These are phyloP conservation scores for Ehretia macrophylla DNA, from an alignment of 257 asterid species.

Conservation along the genomic window DNA sequence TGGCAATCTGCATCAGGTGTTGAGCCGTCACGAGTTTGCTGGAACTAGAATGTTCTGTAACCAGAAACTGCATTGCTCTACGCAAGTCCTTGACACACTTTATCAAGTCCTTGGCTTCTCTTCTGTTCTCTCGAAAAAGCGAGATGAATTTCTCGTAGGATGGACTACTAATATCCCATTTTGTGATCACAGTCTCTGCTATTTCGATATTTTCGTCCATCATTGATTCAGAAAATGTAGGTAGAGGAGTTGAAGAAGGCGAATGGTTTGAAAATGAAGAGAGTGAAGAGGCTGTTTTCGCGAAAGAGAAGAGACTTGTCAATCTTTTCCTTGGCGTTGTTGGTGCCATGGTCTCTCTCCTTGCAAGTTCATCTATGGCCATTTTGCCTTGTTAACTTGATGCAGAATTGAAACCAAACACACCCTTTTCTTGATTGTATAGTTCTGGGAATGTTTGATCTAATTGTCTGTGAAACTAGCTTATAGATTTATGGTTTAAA, in stretches of 20 bases:
- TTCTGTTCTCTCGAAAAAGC: conserved; percentile 42
- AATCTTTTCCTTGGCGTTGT: conserved; percentile 27
- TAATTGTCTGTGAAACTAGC: neutral
- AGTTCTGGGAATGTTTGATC: neutral
- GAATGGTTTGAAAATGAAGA: conserved; percentile 24
- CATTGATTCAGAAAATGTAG: conserved; percentile 34
- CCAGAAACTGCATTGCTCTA: conserved; percentile 53
- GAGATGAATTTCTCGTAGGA: conserved; percentile 31
- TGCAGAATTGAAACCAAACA: neutral
- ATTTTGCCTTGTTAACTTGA: conserved; percentile 14
- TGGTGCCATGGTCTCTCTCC: conserved; percentile 21
- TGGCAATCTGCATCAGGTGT: conserved; percentile 53
- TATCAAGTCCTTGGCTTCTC: conserved; percentile 48
- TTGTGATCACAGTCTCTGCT: conserved; percentile 33
- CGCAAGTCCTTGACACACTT: conserved; percentile 39
- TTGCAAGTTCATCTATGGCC: conserved; percentile 34
- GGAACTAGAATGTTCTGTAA: conserved; percentile 31
- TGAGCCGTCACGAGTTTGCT: conserved; percentile 43
- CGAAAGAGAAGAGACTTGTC: conserved; percentile 22
- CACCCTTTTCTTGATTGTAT: conserved; percentile 1
- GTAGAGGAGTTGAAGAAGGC: conserved; percentile 21
- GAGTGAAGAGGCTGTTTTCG: conserved; percentile 18
- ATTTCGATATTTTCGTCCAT: conserved; percentile 44
- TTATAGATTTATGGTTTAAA: neutral
- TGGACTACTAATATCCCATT: conserved; percentile 45